phyloP scores from a whole-genome alignment of 176 grass and related monocot genomes.

The Phoenix dactylifera region DNA sequence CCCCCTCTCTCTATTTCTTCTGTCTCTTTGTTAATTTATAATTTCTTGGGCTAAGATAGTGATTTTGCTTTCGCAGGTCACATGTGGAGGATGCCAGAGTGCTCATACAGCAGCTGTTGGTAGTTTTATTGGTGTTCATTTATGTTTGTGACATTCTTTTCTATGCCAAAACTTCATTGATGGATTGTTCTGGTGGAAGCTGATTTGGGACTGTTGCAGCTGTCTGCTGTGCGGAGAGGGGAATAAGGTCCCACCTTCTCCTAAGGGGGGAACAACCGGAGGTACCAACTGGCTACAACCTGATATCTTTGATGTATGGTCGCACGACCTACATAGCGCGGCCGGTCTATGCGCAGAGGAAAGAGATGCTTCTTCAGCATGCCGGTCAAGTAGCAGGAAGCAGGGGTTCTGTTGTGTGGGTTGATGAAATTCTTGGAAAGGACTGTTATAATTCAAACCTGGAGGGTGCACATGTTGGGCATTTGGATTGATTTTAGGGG shows the following conservation, averaged over 20 bases:
- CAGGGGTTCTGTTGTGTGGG: conserved; percentile 35
- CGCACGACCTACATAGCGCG: conserved; percentile 45
- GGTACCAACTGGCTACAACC: conserved; percentile 79
- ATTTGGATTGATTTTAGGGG: neutral
- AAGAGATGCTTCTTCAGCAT: conserved; percentile 71
- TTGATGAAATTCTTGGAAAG: conserved; percentile 36
- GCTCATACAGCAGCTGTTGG: conserved; percentile 76
- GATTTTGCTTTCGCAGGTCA: conserved; percentile 33
- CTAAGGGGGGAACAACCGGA: conserved; percentile 71
- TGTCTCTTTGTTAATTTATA: neutral
- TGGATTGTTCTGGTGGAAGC: neutral
- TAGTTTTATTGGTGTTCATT: conserved; percentile 15
- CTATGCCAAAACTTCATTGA: too few relatives aligned
- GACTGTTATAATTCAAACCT: conserved; percentile 22
- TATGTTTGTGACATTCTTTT: too few relatives aligned
- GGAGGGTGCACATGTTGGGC: neutral
- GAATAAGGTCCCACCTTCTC: conserved; percentile 63
- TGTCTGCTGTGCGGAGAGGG: conserved; percentile 65
- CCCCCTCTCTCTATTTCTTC: neutral
- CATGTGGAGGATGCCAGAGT: conserved; percentile 86
- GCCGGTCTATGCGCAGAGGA: conserved; percentile 53
- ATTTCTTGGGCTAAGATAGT: neutral
- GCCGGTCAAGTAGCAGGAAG: conserved; percentile 45
- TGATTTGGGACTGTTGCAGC: conserved; percentile 21
- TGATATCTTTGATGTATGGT: conserved; percentile 72